Evolutionary conservation across 2,329 filamentous ascomycete species (phyloP).

Genomic region (Nemania bipapillata): DNA sequence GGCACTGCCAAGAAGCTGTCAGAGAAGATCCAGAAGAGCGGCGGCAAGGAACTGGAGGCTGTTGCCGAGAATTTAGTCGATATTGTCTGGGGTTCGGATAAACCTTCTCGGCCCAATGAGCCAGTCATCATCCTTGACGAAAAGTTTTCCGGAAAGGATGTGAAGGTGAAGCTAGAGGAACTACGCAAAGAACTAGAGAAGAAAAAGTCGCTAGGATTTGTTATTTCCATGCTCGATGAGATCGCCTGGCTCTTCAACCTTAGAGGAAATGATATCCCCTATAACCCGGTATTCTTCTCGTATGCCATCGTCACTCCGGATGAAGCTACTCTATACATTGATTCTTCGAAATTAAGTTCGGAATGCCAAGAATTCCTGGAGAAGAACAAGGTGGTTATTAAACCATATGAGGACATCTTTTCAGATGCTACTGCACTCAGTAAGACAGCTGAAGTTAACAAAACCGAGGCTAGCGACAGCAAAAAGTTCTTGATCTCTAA

Average conservation of each 20-base stretch:
- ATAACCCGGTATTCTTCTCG: conserved; percentile 98
- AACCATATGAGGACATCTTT: conserved; percentile 86
- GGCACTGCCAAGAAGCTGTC: conserved; percentile 73
- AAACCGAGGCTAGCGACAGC: conserved; percentile 49
- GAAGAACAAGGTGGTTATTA: conserved; percentile 75
- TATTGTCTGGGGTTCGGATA: conserved; percentile 80
- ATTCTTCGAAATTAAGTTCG: conserved; percentile 77
- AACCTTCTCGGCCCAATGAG: conserved; percentile 79
- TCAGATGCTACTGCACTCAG: conserved; percentile 76
- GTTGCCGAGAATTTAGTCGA: conserved; percentile 89
- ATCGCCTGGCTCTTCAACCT: conserved; percentile 99
- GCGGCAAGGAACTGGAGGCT: conserved; percentile 78
- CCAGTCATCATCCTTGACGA: conserved; percentile 76
- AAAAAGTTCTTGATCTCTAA: conserved; percentile 87
- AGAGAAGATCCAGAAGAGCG: conserved; percentile 87
- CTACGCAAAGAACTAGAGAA: conserved; percentile 91
- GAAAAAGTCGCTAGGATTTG: conserved; percentile 85
- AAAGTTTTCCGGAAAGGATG: conserved; percentile 83
- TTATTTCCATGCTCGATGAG: conserved; percentile 95
- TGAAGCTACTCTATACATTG: conserved; percentile 82
- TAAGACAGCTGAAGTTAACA: conserved; percentile 52
- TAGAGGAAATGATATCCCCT: conserved; percentile 92
- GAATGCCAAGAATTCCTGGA: conserved; percentile 76
- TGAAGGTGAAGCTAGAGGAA: conserved; percentile 83
- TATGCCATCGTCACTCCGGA: conserved; percentile 87